Evolutionary conservation across 345 rosid species (phyloP), one percentile per base, ranked within the genome.

Genomic region (Boechera divaricarpa): DNA sequence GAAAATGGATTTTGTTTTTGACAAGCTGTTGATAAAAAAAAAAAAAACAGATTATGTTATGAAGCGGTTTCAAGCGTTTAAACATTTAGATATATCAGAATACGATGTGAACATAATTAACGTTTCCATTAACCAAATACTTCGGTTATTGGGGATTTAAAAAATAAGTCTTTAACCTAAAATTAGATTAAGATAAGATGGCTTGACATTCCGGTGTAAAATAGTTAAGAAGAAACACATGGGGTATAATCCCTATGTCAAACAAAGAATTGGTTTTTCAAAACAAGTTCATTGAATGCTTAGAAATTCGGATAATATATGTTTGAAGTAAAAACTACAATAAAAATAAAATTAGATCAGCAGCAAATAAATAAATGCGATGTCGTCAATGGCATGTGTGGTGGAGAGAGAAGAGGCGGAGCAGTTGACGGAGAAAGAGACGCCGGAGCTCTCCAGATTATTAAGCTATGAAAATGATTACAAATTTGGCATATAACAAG

Each of bases 371-470:
- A 5, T 7, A 62, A 39, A 48, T 16, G 41, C n/a, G n/a, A n/a
- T n/a, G n/a, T n/a, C n/a, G n/a, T 11, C 2, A 44, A 1, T 42
- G 47, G 21, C 73, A 60, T 76, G 69, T 49, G 48, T 52, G 48
- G 79, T 39, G 60, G 63, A 76, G 26, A 33, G 38, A 44, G 70
- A 47, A 60, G 56, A 39, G 69, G 49, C 56, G 79, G 69, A 76
- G 48, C 10, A 31, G 13, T 69, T 69, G 63, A 42, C 39, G 75
- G 75, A 16, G 74, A 61, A 53, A 42, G 64, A 69, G 49, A 26
- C 69, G 79, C 70, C 69, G 69, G 74, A 21, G 42, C 47, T 59
- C 55, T 31, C 62, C 62, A 69, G 47, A 67, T 4, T 38, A 41
- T 41, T 41, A 41, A 41, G 44, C 44, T 41, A 41, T 11, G 10